phyloP scores from a whole-genome alignment of 2,329 filamentous ascomycete genomes.

The Teratosphaeriaceae sp. region DNA sequence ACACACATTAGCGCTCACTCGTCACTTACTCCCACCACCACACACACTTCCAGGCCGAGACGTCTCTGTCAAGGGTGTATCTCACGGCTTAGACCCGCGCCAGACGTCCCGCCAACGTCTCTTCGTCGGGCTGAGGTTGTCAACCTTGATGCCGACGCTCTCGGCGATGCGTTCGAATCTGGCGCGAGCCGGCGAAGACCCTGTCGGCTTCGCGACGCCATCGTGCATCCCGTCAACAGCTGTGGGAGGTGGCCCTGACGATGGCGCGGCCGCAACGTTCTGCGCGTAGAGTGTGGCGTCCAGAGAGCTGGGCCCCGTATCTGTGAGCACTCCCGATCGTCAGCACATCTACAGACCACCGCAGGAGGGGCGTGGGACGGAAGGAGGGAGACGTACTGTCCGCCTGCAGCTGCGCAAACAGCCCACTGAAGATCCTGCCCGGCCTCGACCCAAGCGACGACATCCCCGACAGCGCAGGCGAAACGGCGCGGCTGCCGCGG shows the following conservation, averaged over 20 bases:
- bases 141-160: conserved; percentile 35
- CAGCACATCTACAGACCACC: too few species aligned
- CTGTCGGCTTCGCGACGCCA: conserved; percentile 10
- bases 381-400: not conserved
- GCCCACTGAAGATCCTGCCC: conserved; percentile 1
- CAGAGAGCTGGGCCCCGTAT: conserved; percentile 2
- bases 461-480: not conserved
- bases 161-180: conserved; percentile 42
- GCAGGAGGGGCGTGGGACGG: conserved; percentile 4
- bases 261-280: not conserved
- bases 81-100: conserved; percentile 9
- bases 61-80: too few species aligned
- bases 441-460: not conserved
- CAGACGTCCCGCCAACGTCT: conserved; percentile 28
- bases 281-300: not conserved
- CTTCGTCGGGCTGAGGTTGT: conserved; percentile 21
- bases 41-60: too few species aligned
- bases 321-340: not conserved
- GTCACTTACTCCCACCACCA: not conserved
- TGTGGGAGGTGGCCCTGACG: not conserved
- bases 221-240: conserved; percentile 1
- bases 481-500: not conserved
- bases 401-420: conserved; percentile 2
- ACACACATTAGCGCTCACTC: too few species aligned
- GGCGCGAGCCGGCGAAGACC: conserved; percentile 37